phyloP scores from a whole-genome alignment of 371 early-diverging fungal species.

The Mucor circinelloides region DNA sequence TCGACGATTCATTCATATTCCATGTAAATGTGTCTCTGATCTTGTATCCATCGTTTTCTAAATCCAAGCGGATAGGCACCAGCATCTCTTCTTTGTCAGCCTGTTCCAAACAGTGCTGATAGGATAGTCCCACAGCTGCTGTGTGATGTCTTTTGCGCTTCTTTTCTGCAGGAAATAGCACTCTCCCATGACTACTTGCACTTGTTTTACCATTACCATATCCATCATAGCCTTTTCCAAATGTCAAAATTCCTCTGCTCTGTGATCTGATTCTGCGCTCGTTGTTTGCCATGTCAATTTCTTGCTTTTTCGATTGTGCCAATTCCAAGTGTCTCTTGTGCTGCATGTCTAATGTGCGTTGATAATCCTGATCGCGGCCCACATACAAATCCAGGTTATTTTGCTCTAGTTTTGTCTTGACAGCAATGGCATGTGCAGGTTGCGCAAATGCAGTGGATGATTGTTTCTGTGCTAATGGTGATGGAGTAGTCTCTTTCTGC shows the following conservation, averaged over 20 bases:
- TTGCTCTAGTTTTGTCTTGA: conserved; percentile 9
- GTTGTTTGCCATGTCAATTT: conserved; percentile 33
- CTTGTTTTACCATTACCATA: conserved; percentile 36
- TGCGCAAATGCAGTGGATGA: neutral
- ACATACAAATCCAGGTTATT: conserved; percentile 29
- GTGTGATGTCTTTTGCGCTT: conserved; percentile 33
- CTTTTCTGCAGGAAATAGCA: conserved; percentile 41
- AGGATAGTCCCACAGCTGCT: neutral
- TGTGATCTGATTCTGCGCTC: conserved; percentile 34
- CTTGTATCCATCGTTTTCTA: conserved; percentile 87
- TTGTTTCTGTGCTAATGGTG: neutral
- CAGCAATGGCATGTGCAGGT: neutral
- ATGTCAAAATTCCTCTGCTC: conserved; percentile 27
- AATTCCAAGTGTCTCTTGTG: conserved; percentile 44
- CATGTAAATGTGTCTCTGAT: conserved; percentile 91
- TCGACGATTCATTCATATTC: conserved; percentile 74
- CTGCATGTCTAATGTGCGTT: conserved; percentile 41
- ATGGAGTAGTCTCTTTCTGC: neutral
- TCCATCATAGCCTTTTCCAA: conserved; percentile 49
- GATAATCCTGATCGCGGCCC: conserved; percentile 39
- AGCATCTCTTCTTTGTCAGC: conserved; percentile 66
- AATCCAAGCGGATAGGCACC: conserved; percentile 88
- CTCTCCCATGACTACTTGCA: conserved; percentile 1
- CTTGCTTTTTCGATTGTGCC: conserved; percentile 45
- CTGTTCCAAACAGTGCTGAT: conserved; percentile 42